These are phyloP conservation scores for Deakozyma indianensis DNA, from an alignment of 805 yeast species.

Conservation along the genomic window DNA sequence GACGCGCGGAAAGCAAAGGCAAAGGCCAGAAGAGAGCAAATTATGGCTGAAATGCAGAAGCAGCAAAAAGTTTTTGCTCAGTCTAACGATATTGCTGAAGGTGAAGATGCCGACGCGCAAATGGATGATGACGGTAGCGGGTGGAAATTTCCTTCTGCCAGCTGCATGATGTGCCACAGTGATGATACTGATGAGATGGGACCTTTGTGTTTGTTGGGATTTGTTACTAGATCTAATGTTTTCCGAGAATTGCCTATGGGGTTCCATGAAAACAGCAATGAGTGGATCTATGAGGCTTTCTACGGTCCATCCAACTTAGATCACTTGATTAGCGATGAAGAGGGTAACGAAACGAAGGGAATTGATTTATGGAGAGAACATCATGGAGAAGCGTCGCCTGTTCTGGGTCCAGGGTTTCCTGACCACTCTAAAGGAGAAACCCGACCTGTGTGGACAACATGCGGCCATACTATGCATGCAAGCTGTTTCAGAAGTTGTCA, in stretches of 20 bases:
- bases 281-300: background rate
- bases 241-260: background rate
- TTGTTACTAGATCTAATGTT: background rate
- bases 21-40: slow-evolving; percentile 39
- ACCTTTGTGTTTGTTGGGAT: background rate
- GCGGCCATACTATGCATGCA: slow-evolving; percentile 92
- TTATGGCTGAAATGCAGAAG: slow-evolving; percentile 51
- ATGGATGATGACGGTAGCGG: background rate
- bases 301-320: background rate
- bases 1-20: slow-evolving; percentile 50
- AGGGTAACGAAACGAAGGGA: background rate
- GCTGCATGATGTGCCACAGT: background rate
- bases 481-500: slow-evolving; percentile 51
- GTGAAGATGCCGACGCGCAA: slow-evolving; percentile 4
- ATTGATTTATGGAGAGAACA: background rate
- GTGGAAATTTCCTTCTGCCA: background rate
- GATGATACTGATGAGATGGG: background rate
- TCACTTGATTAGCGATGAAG: background rate
- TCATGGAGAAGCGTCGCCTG: slow-evolving; percentile 12
- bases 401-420: slow-evolving; percentile 65
- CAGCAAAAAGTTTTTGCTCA: slow-evolving; percentile 28
- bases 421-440: slow-evolving; percentile 7
- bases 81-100: slow-evolving; percentile 12
- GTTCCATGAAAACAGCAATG: background rate
- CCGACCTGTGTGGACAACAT: slow-evolving; percentile 42